phyloP scores from a whole-genome alignment of 768 basidiomycete species.

The Suillus hirtellus region DNA sequence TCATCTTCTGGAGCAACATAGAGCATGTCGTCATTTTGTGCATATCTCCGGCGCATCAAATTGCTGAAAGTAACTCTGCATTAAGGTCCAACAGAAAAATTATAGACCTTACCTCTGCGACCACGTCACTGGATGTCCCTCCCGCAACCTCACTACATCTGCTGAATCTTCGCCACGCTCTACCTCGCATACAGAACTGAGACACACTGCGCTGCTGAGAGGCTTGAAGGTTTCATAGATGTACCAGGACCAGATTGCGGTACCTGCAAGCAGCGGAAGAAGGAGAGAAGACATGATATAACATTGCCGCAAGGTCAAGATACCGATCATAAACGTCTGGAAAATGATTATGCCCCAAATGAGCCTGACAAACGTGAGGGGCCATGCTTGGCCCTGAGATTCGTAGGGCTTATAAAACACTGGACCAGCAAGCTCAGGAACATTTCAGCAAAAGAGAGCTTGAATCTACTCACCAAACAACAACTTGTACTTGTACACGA shows the following conservation, averaged over 20 bases:
- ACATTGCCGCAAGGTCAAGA: slow-evolving; percentile 72
- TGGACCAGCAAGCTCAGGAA: slow-evolving; percentile 31
- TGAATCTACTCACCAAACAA: slow-evolving; percentile 70
- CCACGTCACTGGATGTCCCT: slow-evolving; percentile 85
- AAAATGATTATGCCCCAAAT: slow-evolving; percentile 93
- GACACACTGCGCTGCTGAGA: slow-evolving; percentile 78
- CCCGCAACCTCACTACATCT: slow-evolving; percentile 70
- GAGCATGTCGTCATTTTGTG: slow-evolving; percentile 89
- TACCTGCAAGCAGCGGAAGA: slow-evolving; percentile 73
- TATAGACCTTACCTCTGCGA: slow-evolving; percentile 70
- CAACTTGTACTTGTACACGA: slow-evolving; percentile 98
- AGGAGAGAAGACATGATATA: slow-evolving; percentile 63
- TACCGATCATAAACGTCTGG: slow-evolving; percentile 95
- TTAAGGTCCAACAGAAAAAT: slow-evolving; percentile 1
- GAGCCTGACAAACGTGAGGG: slow-evolving; percentile 88
- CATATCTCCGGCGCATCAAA: slow-evolving; percentile 83
- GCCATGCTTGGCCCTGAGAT: slow-evolving; percentile 97
- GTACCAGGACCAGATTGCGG: slow-evolving; percentile 80
- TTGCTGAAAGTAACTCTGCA: slow-evolving; percentile 49
- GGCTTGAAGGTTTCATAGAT: slow-evolving; percentile 67
- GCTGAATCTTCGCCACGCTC: slow-evolving; percentile 86
- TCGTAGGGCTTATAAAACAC: slow-evolving; percentile 99
- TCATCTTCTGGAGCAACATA: slow-evolving; percentile 96
- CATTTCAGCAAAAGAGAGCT: background rate
- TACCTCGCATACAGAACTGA: slow-evolving; percentile 87